A percentile compares a stretch with the other conserved stretches of the same genome.
phyloP scores from a whole-genome alignment of 257 asterid genomes.

The Ajuga chamaepitys region DNA sequence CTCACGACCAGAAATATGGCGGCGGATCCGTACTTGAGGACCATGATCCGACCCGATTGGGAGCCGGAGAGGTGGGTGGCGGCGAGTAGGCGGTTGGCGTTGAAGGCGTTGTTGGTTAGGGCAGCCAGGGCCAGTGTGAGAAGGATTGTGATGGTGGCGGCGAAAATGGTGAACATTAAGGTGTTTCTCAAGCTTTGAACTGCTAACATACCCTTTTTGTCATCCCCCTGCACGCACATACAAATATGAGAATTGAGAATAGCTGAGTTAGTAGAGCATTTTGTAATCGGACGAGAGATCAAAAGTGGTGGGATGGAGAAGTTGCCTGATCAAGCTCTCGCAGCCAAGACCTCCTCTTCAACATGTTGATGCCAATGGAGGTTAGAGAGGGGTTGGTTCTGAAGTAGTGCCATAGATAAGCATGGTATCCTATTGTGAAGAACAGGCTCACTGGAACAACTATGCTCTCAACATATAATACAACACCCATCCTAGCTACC shows the following conservation, averaged over 20 bases:
- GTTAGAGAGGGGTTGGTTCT: slow-evolving; percentile 43
- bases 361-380: slow-evolving; percentile 50
- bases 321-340: slow-evolving; percentile 48
- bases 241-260: not conserved
- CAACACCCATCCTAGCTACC: slow-evolving; percentile 12
- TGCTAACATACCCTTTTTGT: slow-evolving; percentile 64
- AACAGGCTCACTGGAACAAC: slow-evolving; percentile 61
- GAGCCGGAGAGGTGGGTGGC: slow-evolving; percentile 38
- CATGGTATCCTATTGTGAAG: slow-evolving; percentile 72
- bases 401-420: slow-evolving; percentile 57
- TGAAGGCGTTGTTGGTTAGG: slow-evolving; percentile 61
- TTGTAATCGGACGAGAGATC: too few species aligned
- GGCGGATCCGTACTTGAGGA: slow-evolving; percentile 55
- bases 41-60: slow-evolving; percentile 42
- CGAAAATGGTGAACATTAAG: slow-evolving; percentile 61
- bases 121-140: slow-evolving; percentile 48
- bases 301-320: not conserved
- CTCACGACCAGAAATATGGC: slow-evolving; percentile 47
- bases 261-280: too few species aligned
- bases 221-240: slow-evolving; percentile 38
- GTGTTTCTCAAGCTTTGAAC: slow-evolving; percentile 78
- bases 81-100: slow-evolving; percentile 29
- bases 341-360: slow-evolving; percentile 53
- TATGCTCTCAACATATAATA: slow-evolving; percentile 44
- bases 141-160: slow-evolving; percentile 51